Base-by-base conservation (phyloP, 495 filamentous ascomycete species). In the Penicillium maclennaniae region DNA sequence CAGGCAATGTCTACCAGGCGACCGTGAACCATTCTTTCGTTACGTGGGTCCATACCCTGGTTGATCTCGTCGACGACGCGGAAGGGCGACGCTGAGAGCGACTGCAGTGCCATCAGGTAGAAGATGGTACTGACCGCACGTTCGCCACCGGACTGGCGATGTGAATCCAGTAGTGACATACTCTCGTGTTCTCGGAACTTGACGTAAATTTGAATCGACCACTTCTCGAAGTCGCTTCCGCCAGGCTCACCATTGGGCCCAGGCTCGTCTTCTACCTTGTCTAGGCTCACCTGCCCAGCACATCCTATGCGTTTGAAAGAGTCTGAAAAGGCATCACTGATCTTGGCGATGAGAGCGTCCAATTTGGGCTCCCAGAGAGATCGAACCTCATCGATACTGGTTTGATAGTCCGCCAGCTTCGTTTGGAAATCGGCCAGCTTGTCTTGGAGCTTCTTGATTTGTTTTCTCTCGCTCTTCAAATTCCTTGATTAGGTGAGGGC, bases 61-160 rank as follows among this genome's bases (percentile, higher is more conserved):
- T 98, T 98, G 74, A 98, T 98, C 71, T 98, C 93, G 72, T 98
- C 93, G 49, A 99, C 93, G 38, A 97, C 93, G 48, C 93, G 91
- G 85, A 99, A 99, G n/a, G 93, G 93, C 2, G 90, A 88, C 56
- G 89, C 89, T 4, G 93, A 92, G 58, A 97, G 85, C 16, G 88
- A 87, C 68, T 99, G 93, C 8, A 99, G 81, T 1, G 95, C 89
- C 92, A 99, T 97, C 55, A 99, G 89, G 70, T 97, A 99, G 80
- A 97, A 99, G 65, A 99, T 96, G 2, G 93, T 99, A 27, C 88
- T 92, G 28, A 99, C 93, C 23, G 93, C 91, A 37, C 95, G 86
- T 73, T 99, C 93, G 49, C 93, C 93, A 55, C 93, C 93, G 17
- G 91, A 96, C 69, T 99, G 93, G 27, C 95, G 89, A 67, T 97